Base-by-base conservation (phyloP, 2,329 filamentous ascomycete genomes). In the Cercospora zeae-maydis region DNA sequence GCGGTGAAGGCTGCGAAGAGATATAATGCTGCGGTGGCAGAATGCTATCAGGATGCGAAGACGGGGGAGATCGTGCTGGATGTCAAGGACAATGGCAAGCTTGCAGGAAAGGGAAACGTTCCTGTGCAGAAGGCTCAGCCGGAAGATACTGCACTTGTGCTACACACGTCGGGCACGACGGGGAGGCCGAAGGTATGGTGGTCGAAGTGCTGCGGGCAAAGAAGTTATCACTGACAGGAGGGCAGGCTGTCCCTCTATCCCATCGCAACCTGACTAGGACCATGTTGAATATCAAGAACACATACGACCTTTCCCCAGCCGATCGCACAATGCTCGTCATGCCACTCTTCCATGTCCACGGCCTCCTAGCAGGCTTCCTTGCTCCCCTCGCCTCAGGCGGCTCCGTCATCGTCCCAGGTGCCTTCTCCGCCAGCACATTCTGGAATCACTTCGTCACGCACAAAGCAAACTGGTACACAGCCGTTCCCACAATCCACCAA, bases 401-500 rank as follows among this genome's bases (percentile, higher is more conserved):
- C 60, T 93, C 90, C 6, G 89, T 92, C 64, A 82, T 96, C 62
- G 88, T 96, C 4, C 91, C 91, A 1, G 72, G 82, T 58, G 89
- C 88, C 72, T 96, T 96, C 83, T 93, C 90, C 3, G 91, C 92
- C 8, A 84, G 85, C 1, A 87, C 90, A 19, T 96, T 96, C 78
- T 96, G 92, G 92, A 76, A 77, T 24, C 88, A 95, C 75, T 95
- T 95, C 72, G 82, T 82, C 68, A 80, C 82, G 5, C 82, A 92
- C 79, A 82, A 86, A 67, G 92, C 91, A 27, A 96, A 91, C 75
- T 96, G 92, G 92, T 96, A 95, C 78, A 95, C 91, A 0, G 92
- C 92, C 0, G 92, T 95, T n/a, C 92, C 92, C 1, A 96, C 92
- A 0, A 96, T 96, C 74, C 92, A 96, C 76, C 91, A 95, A 74